Base-by-base conservation (phyloP, 2,329 filamentous ascomycete species). In the Penicillium corylophilum region DNA sequence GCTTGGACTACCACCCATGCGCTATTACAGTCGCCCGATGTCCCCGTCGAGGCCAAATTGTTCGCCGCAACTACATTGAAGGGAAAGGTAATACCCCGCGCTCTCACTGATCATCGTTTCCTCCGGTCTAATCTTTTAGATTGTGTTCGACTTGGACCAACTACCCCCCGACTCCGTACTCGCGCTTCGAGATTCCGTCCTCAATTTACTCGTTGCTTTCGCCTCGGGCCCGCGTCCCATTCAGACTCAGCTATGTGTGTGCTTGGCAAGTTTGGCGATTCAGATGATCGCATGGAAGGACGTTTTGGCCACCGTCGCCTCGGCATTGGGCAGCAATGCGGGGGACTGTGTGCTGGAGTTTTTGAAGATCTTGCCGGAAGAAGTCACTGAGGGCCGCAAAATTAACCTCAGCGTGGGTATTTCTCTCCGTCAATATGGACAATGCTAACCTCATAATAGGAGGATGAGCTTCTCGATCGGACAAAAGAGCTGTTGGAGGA, bases 371-470 rank as follows among this genome's bases (percentile, higher is more conserved):
- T 85, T 99, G 61, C 94, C 94, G 50, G 94, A 99, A 80, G 94
- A 99, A 82, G 94, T 99, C 69, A 97, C 90, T 64, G 93, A 99
- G 82, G 94, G 94, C 77, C 90, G 94, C 77, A 99, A 97, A 80
- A 96, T 99, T 82, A 96, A 91, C 82, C 83, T 99, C 77, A 92
- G 90, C 84, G 92, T 96, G 94, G 79, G 90, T 93, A 82, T 44
- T n/a, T 12, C 8, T 26, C 18, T 8, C 23, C 13, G 6, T n/a
- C 22, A 16, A 9, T 41, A 1, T 26, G 22, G 39, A 4, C 39
- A 41, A 47, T 20, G 16, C 51, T 35, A 43, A 48, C 29, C 4
- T 13, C 5, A 13, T 22, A 8, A 40, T 22, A 96, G 92, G 94
- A 99, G 88, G 92, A 97, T 79, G 93, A 97, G 74, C 83, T 99